Evolutionary conservation across 2,329 filamentous ascomycete genomes (phyloP).

Genomic region (Raffaelea albimanens): DNA sequence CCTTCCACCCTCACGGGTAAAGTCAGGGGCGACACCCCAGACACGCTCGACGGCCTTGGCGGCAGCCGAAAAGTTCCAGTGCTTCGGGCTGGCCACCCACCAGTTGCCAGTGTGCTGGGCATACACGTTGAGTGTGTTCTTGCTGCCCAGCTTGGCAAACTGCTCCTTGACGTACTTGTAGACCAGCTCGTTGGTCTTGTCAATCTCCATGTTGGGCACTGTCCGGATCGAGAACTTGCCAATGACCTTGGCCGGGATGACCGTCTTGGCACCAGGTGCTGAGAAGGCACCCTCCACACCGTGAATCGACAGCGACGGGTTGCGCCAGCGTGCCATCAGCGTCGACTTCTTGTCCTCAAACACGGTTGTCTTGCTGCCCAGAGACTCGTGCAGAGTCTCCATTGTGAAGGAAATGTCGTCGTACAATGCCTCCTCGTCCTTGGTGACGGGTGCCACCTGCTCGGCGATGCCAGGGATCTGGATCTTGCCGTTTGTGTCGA

Average conservation of each 20-base stretch:
- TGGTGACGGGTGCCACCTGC: constrained; percentile 79
- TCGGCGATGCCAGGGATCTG: constrained; percentile 89
- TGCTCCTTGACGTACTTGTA: constrained; percentile 74
- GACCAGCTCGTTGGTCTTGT: constrained; percentile 77
- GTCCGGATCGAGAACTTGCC: constrained; percentile 98
- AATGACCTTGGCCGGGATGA: constrained; percentile 94
- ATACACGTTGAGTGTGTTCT: constrained; percentile 78
- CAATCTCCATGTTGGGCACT: constrained; percentile 93
- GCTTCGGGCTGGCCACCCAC: constrained; percentile 96
- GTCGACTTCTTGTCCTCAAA: constrained; percentile 82
- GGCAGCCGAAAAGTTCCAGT: constrained; percentile 97
- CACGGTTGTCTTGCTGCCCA: constrained; percentile 83
- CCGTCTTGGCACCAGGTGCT: constrained; percentile 89
- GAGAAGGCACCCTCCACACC: constrained; percentile 94
- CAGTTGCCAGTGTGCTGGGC: constrained; percentile 91
- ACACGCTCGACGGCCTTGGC: constrained; percentile 94
- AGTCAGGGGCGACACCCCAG: constrained; percentile 86
- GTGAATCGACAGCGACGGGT: constrained; percentile 87
- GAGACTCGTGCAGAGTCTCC: constrained; percentile 85
- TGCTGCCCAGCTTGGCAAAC: constrained; percentile 80
- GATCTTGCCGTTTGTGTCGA: constrained; percentile 87
- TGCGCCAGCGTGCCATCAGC: constrained; percentile 93
- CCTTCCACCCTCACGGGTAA: constrained; percentile 92
- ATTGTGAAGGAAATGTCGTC: constrained; percentile 88
- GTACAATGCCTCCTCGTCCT: constrained; percentile 83